Evolutionary conservation across 805 yeast species (phyloP).

Genomic region (Myxozyma geophila): DNA sequence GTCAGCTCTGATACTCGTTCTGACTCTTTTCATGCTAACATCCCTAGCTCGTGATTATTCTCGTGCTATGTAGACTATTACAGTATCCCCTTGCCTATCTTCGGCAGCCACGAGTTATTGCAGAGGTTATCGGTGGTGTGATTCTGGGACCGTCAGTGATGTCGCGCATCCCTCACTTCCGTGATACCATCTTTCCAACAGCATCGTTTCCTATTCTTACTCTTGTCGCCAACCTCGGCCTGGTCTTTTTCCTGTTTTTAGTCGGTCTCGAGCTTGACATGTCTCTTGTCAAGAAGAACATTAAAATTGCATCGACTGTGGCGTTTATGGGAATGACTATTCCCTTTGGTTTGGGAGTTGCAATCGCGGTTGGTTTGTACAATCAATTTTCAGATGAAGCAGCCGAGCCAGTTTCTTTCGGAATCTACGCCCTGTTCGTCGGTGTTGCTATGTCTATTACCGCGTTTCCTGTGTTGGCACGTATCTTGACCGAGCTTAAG

Average conservation of each 20-base stretch:
- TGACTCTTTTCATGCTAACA: background rate
- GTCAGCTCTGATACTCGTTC: conserved; percentile 15
- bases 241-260: conserved; percentile 72
- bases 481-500: conserved; percentile 74
- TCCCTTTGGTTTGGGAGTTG: conserved; percentile 81
- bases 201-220: conserved; percentile 67
- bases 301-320: conserved; percentile 65
- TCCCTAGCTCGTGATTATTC: conserved; percentile 47
- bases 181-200: conserved; percentile 65
- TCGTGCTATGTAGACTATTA: conserved; percentile 61
- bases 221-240: conserved; percentile 73
- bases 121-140: conserved; percentile 80
- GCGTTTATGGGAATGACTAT: conserved; percentile 74
- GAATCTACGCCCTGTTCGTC: conserved; percentile 77
- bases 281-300: conserved; percentile 62
- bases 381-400: conserved; percentile 47
- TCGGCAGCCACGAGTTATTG: conserved; percentile 79
- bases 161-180: conserved; percentile 72
- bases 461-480: conserved; percentile 82
- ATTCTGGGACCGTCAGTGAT: conserved; percentile 74
- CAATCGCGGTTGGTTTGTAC: conserved; percentile 69
- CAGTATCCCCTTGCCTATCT: conserved; percentile 64
- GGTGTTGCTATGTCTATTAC: conserved; percentile 85
- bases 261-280: conserved; percentile 81
- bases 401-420: conserved; percentile 55